Base-by-base conservation (phyloP, 257 asterid species). In the Solanum corneliomulleri region DNA sequence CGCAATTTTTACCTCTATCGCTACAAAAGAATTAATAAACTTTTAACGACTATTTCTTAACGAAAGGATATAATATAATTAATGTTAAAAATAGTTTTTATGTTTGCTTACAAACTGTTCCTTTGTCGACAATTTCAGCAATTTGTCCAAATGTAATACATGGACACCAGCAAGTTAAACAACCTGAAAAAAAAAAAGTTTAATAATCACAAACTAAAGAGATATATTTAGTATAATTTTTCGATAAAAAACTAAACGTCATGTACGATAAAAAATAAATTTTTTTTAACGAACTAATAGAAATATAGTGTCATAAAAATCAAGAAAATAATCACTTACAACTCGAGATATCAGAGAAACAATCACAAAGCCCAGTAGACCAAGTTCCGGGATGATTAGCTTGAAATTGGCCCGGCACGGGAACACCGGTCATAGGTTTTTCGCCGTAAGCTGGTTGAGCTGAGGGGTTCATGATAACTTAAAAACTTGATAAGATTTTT, bases 291-390 rank as follows among this genome's bases (percentile, higher is more conserved):
- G 4, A 7, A 62, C 4, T 62, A 11, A 62, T n/a, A 62, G 14
- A 7, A 11, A 23, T n/a, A 62, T 52, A 9, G 5, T 27, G 9
- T 25, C 2, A 11, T 29, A 29, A 6, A 21, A 58, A 58, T 20
- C 2, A 58, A 60, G 7, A 60, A 66, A 66, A 70, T 52, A 9
- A 42, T 33, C 5, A 49, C 91, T 64, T 89, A 93, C 96, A 91
- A n/a, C 80, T 91, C 37, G 89, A 7, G 68, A 83, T 45, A 87
- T 93, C 93, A 1, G 90, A 71, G 62, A 25, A 77, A 69, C 96
- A 93, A 41, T 44, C 92, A 13, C 90, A 93, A 5, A 92, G 92
- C 86, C 92, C 93, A 8, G 92, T 84, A 3, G 91, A 91, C 94
- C 95, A 93, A 1, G 81, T 64, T 62, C 90, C 91, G 3, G 84